Evolutionary conservation across 208 protist species (phyloP), one percentile per base, ranked within the genome.

Genomic region (Kentomonas sorsogonicus): DNA sequence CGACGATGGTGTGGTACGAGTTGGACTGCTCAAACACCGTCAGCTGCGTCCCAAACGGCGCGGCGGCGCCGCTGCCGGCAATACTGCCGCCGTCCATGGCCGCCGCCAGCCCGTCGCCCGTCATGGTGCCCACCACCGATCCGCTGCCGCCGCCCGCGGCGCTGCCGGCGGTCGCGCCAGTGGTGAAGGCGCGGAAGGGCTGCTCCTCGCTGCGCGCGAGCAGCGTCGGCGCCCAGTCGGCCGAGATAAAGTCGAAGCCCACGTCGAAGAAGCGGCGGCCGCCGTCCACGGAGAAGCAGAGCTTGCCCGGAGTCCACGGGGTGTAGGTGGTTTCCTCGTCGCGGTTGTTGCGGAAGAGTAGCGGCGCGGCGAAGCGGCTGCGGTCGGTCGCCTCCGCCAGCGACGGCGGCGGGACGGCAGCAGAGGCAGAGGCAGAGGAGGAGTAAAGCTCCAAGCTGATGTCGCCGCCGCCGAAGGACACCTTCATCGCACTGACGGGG

Each of bases 211-310:
- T 43, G 22, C 69, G 38, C 10, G 79, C 30, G 1, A 61, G 68
- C 57, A 90, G 71, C 20, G 76, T 81, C 11, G 76, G 69, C 0
- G 79, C 75, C 79, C 79, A 87, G 31, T 68, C 59, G 1, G 77
- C 74, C 11, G 83, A 77, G 55, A 73, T 68, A 58, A 86, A 80
- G 43, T 68, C 74, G 27, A 83, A 66, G 53, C 79, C 83, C 27
- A 83, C 68, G 11, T 72, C 72, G 29, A 86, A 27, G 61, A 83
- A 85, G 40, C 79, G 72, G 23, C 53, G 64, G 1, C 83, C 83
- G 3, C 83, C 79, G 56, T 87, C 77, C 15, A 83, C 76, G 26
- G 83, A 91, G 43, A 91, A 56, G 53, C 75, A 87, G n/a, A 87
- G 57, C 10, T 75, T 74, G 43, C 55, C 69, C 10, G 76, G 76